Evolutionary conservation across 2,329 filamentous ascomycete species (phyloP).

Genomic region (Rhinocladiella mackenziei): DNA sequence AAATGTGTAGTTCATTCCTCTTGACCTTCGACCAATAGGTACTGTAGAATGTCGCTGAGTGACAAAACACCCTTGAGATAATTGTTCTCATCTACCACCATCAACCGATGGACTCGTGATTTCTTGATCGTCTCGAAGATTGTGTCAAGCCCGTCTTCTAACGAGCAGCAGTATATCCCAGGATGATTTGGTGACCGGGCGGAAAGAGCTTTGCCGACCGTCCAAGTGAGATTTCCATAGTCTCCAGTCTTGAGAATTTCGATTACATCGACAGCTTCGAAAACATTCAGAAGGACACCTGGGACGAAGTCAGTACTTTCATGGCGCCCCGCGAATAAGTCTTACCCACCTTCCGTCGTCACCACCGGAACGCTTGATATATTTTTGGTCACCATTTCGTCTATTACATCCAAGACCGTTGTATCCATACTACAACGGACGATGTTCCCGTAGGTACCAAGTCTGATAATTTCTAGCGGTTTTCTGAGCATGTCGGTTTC

Average conservation of each 20-base stretch:
- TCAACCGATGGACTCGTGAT: constrained; percentile 85
- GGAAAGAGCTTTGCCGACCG: constrained; percentile 70
- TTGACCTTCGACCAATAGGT: constrained; percentile 79
- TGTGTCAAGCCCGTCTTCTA: constrained; percentile 86
- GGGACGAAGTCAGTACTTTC: not conserved
- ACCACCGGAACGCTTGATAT: constrained; percentile 94
- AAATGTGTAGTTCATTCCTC: constrained; percentile 32
- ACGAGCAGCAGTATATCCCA: constrained; percentile 92
- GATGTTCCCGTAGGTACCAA: constrained; percentile 79
- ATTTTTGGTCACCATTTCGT: constrained; percentile 84
- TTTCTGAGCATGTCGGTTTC: constrained; percentile 87
- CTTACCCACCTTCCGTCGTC: constrained; percentile 62
- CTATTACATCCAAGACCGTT: constrained; percentile 89
- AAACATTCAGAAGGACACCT: constrained; percentile 83
- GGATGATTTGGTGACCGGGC: constrained; percentile 65
- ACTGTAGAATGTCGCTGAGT: constrained; percentile 92
- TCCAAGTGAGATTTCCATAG: constrained; percentile 84
- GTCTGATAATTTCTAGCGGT: constrained; percentile 73
- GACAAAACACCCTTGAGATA: constrained; percentile 85
- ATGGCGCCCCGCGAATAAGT: not conserved
- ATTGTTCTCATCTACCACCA: constrained; percentile 87
- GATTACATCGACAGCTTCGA: constrained; percentile 96
- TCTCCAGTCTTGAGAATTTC: constrained; percentile 88
- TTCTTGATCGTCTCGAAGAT: constrained; percentile 97
- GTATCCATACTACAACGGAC: constrained; percentile 83